These are phyloP conservation scores for Raphanus sativus DNA, from an alignment of 345 rosid species.

Conservation along the genomic window DNA sequence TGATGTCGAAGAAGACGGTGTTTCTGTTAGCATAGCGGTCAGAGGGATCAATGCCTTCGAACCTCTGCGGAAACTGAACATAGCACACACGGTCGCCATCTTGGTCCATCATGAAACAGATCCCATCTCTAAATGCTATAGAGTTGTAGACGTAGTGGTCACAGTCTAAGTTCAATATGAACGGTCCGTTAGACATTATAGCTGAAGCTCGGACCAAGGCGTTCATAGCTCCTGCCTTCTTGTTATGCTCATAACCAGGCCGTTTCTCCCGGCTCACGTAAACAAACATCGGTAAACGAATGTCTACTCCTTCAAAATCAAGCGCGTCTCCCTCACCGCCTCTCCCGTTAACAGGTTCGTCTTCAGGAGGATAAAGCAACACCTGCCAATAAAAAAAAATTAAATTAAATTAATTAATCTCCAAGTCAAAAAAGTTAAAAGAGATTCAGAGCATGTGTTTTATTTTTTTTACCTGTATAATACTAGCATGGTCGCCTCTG, in stretches of 20 bases:
- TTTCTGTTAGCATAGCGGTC: constrained; percentile 85
- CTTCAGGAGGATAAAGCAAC: constrained; percentile 69
- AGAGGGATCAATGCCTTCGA: constrained; percentile 85
- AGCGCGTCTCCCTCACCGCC: neutral
- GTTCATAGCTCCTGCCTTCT: constrained; percentile 95
- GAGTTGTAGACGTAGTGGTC: constrained; percentile 83
- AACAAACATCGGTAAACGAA: constrained; percentile 80
- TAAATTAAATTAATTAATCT: neutral
- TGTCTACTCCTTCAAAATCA: constrained; percentile 63
- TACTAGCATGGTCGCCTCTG: constrained; percentile 77
- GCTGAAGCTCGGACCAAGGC: constrained; percentile 82
- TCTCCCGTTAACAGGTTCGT: constrained; percentile 44
- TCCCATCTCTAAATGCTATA: constrained; percentile 68
- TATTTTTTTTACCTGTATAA: constrained; percentile 55
- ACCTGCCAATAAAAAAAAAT: constrained; percentile 40
- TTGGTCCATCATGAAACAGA: constrained; percentile 88
- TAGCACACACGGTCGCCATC: constrained; percentile 61
- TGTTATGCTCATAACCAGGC: constrained; percentile 86
- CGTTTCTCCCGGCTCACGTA: constrained; percentile 83
- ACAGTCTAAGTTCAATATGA: constrained; percentile 82
- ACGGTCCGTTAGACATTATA: constrained; percentile 85
- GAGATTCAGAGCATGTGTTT: neutral
- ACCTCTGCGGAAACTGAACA: constrained; percentile 87
- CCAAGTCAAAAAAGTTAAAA: neutral
- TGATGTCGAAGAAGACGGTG: constrained; percentile 80